Base-by-base conservation (phyloP, 441 rosid species). In the Capsella rubella region DNA sequence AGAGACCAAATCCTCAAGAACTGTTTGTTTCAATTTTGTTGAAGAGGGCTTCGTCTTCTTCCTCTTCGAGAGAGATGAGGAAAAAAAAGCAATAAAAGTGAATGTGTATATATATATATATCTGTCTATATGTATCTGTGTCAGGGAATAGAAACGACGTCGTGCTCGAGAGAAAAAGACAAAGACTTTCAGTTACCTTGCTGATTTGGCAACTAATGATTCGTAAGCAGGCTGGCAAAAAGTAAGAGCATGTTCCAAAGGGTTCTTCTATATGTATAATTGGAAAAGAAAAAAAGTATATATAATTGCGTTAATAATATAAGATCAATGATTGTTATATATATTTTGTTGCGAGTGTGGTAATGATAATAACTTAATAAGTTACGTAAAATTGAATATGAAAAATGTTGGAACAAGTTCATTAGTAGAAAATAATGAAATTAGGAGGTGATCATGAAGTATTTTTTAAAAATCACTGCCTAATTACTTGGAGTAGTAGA, bases 111-210 rank as follows among this genome's bases (percentile, higher is more conserved):
- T 21, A 21, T 21, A 21, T 21, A 21, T 55, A 62, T 68, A 55
- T 28, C 18, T 18, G 6, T 61, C 35, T 35, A 2, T 40, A 56
- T 66, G 71, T 62, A 49, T 64, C 5, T 70, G 45, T 42, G 65
- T 64, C 51, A 25, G 39, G 28, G 29, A 13, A 28, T 0, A 1
- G 4, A 53, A 51, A 71, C 80, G 84, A 34, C 37, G 76, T 42
- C 84, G 81, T 74, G 43, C 25, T 45, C 49, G 0, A 59, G 51
- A 21, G 85, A 67, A 43, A 79, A 79, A 3, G 86, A 69, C 73
- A 84, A 56, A 54, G 11, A 50, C 31, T 72, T 21, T 73, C 66
- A 59, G 60, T 74, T 67, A 50, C 21, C 5, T 0, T 59, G 62
- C 21, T 67, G 73, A 50, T 50, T 61, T 66, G 78, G 66, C 52